Evolutionary conservation across 805 yeast species (phyloP), one percentile per base, ranked within the genome.

Genomic region (Yarrowia sp.): DNA sequence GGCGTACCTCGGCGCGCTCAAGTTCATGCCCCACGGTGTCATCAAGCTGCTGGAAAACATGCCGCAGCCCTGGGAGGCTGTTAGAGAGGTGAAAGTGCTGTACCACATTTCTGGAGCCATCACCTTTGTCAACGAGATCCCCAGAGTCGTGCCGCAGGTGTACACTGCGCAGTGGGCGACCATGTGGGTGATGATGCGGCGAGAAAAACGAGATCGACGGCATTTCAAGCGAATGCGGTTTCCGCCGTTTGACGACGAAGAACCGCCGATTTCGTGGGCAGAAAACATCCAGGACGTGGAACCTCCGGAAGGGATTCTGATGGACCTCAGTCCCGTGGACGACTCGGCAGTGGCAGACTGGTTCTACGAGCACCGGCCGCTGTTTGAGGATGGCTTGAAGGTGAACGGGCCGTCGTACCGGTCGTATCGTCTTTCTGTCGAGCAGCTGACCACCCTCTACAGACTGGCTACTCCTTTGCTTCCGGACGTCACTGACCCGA

Each of bases 51-150:
- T 95, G 48, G 99, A 95, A 74, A 92, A 92, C 75, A 94, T 95
- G 94, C 99, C 99, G 0, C 97, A 92, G 76, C 99, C 99, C 0
- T 95, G 99, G 99, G 98, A 95, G 77, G 85, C 86, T 66, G 80
- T 84, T 1, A 90, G 90, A 71, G 96, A 90, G 53, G 98, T 95
- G 26, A 87, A 85, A 69, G 98, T 94, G 8, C 78, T 94, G 50
- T 95, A 95, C 76, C 99, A 95, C 75, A 84, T 85, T 22, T 87
- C 95, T 0, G 99, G 99, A 35, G 98, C 99, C 14, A 89, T 95
- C 19, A 92, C 99, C 0, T 92, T 95, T 82, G 97, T 95, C 22
- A 89, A 94, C 76, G 98, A 95, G 76, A 83, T 85, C 4, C 98
- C 98, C 0, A 82, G 97, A 72, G 98, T 95, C 4, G 89, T 92